phyloP scores from a whole-genome alignment of 805 yeast species.

The Candida methanosorbosa region DNA sequence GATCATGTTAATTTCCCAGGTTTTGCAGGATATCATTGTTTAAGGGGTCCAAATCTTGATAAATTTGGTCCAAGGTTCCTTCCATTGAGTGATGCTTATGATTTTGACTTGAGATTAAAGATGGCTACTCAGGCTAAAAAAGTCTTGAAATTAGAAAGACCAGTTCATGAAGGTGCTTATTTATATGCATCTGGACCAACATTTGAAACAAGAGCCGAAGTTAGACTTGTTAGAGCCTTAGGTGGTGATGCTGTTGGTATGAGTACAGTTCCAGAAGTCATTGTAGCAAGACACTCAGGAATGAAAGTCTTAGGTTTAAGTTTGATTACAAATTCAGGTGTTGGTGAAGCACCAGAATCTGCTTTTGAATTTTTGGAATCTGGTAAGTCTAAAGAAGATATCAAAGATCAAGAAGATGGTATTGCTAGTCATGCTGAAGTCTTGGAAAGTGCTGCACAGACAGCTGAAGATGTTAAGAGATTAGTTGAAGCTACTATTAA shows the following conservation, averaged over 20 bases:
- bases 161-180: conserved; percentile 81
- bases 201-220: conserved; percentile 88
- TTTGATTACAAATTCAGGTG: conserved; percentile 78
- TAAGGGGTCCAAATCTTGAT: conserved; percentile 79
- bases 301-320: conserved; percentile 77
- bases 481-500: conserved; percentile 55
- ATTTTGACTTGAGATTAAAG: conserved; percentile 55
- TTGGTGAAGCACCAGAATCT: conserved; percentile 59
- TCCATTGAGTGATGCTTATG: conserved; percentile 87
- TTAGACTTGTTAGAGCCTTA: conserved; percentile 53
- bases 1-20: conserved; percentile 94
- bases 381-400: conserved; percentile 30
- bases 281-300: conserved; percentile 85
- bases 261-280: conserved; percentile 96
- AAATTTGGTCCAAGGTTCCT: conserved; percentile 79
- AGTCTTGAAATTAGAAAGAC: conserved; percentile 34
- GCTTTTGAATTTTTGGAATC: conserved; percentile 34
- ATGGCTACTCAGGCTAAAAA: conserved; percentile 47
- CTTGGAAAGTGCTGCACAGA: conserved; percentile 67
- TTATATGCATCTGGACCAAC: conserved; percentile 89
- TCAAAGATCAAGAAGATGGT: conserved; percentile 44
- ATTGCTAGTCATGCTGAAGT: conserved; percentile 93
- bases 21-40: conserved; percentile 77
- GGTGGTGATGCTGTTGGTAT: conserved; percentile 97
- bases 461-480: conserved; percentile 71